phyloP scores from a whole-genome alignment of 2,329 filamentous ascomycete genomes.

The Botrytis galanthina region DNA sequence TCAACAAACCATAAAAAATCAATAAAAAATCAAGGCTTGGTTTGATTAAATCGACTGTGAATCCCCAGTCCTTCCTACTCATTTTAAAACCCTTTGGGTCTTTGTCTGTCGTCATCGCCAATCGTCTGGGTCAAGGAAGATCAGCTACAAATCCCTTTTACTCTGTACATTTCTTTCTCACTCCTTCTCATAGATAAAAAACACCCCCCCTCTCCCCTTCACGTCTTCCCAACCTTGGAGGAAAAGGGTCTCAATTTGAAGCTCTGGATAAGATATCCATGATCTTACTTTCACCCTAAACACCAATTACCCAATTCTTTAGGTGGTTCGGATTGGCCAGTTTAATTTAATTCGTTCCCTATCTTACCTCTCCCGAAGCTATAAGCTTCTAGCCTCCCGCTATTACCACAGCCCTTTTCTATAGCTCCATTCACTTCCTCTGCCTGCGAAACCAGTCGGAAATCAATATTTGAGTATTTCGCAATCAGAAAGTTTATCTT shows the following conservation, averaged over 20 bases:
- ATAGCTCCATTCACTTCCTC: constrained; percentile 1
- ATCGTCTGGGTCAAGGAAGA: neutral
- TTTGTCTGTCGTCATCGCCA: constrained; percentile 19
- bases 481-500: neutral
- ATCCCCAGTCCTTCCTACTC: neutral
- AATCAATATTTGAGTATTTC: neutral
- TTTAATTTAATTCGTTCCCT: constrained; percentile 12
- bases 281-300: neutral
- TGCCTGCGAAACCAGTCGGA: neutral
- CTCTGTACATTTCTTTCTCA: neutral
- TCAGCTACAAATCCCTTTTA: neutral
- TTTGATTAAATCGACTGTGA: neutral
- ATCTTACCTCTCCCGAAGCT: constrained; percentile 10
- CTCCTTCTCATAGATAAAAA: neutral
- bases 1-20: neutral
- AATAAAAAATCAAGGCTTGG: constrained; percentile 4
- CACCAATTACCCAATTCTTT: constrained; percentile 6
- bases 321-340: neutral
- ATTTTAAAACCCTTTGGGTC: neutral
- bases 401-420: neutral
- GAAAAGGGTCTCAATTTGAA: neutral
- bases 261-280: neutral
- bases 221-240: neutral
- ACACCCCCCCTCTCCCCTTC: neutral
- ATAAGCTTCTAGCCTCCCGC: constrained; percentile 1